phyloP scores from a whole-genome alignment of 2,329 filamentous ascomycete species.

The Aschersonia sp. region DNA sequence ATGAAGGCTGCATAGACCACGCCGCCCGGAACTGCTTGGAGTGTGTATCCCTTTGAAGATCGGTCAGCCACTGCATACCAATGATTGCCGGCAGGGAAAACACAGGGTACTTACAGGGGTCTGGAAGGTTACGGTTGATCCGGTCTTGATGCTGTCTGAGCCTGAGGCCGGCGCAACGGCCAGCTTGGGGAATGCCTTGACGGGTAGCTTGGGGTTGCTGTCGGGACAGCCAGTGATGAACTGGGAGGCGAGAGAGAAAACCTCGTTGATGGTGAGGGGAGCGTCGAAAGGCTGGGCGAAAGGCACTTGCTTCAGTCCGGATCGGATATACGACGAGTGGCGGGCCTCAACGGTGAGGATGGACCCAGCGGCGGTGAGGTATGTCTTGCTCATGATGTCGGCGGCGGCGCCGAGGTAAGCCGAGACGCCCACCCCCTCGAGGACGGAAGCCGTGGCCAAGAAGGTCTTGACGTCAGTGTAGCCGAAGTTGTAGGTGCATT shows the following conservation, averaged over 20 bases:
- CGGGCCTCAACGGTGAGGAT: constrained; percentile 51
- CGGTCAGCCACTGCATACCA: no score
- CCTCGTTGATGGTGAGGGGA: constrained; percentile 40
- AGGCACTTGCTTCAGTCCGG: constrained; percentile 29
- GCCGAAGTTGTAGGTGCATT: constrained; percentile 46
- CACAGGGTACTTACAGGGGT: constrained; percentile 8
- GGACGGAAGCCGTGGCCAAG: constrained; percentile 46
- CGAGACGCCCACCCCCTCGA: constrained; percentile 51
- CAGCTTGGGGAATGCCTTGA: constrained; percentile 44
- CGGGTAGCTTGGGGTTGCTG: constrained; percentile 38
- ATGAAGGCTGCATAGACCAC: constrained; percentile 3
- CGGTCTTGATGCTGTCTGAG: constrained; percentile 8
- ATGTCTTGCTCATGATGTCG: constrained; percentile 40
- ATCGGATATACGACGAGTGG: constrained; percentile 46
- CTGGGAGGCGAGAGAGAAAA: constrained; percentile 48
- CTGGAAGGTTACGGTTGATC: constrained; percentile 11
- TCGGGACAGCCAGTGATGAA: constrained; percentile 46
- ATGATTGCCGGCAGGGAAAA: not conserved
- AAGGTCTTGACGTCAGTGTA: constrained; percentile 41
- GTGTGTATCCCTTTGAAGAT: constrained; percentile 1
- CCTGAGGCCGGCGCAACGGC: constrained; percentile 11
- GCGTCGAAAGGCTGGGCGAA: constrained; percentile 47
- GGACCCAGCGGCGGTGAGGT: constrained; percentile 44
- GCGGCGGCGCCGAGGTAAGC: constrained; percentile 50
- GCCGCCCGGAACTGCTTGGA: not conserved